Base-by-base conservation (phyloP, 208 protist genomes). In the Leptomonas seymouri region DNA sequence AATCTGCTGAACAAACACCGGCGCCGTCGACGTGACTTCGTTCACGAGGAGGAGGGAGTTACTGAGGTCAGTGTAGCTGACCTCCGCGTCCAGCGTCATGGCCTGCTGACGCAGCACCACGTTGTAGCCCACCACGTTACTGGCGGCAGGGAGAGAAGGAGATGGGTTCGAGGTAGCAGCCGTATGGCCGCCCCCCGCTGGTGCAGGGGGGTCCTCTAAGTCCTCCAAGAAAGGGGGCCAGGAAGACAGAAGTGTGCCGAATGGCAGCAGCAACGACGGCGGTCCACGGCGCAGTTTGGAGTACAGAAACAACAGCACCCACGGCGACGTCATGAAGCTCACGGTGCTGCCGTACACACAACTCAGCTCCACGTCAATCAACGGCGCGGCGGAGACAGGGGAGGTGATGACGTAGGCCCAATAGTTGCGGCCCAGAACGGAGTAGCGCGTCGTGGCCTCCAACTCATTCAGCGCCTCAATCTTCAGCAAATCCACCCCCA, bases 381-480 rank as follows among this genome's bases (percentile, higher is more conserved):
- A 69, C 31, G 90, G 87, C 0, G 87, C 78, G 41, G 74, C 77
- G 21, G 84, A 82, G 12, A 91, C 68, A 8, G 90, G 90, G 0
- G 85, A 82, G 3, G 74, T 84, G 56, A 85, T 81, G 42, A 95
- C 65, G 65, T 87, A 93, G 12, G 84, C 73, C 87, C 86, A 95
- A 79, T 97, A 98, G 75, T 96, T 93, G 15, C 87, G 76, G n/a
- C 80, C 88, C 3, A 98, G 81, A 46, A 98, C 74, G 30, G 87
- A 88, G 68, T 90, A 91, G 12, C 89, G 89, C 50, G 92, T 97
- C 12, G 80, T 89, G 34, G 89, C 78, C 69, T 98, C 94, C 49
- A 97, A 75, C 67, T 93, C 87, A 69, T 96, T 95, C 36, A 98
- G 80, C n/a, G 86, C 86, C 65, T 98, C 94, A 39, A 90, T 86